Evolutionary conservation across 2,329 filamentous ascomycete species (phyloP).

Genomic region (Fusarium citri): DNA sequence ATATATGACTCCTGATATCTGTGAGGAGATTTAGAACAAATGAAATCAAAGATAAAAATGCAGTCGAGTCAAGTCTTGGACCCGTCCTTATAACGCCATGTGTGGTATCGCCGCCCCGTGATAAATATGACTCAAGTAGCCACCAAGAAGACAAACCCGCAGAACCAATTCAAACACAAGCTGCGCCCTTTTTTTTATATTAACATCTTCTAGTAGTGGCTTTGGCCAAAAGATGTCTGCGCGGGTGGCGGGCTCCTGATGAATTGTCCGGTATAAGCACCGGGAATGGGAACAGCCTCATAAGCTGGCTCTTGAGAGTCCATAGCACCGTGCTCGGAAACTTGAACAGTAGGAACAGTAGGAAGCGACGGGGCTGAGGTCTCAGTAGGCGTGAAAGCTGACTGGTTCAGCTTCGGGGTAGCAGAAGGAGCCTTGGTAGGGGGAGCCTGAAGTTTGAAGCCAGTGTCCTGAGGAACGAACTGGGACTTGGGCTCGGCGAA

Average conservation of each 20-base stretch:
- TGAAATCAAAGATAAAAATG: conserved; percentile 24
- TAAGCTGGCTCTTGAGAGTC: conserved; percentile 87
- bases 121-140: conserved; percentile 27
- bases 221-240: conserved; percentile 58
- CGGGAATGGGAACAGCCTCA: conserved; percentile 87
- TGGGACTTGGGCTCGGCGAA: conserved; percentile 73
- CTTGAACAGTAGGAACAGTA: conserved; percentile 54
- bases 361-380: conserved; percentile 51
- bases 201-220: conserved; percentile 38
- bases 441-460: conserved; percentile 90
- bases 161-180: conserved; percentile 26
- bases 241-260: conserved; percentile 63
- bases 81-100: conserved; percentile 31
- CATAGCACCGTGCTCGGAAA: conserved; percentile 73
- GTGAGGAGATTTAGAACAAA: conserved; percentile 23
- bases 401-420: conserved; percentile 75
- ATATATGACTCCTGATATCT: conserved; percentile 25
- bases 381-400: conserved; percentile 68
- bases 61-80: conserved; percentile 27
- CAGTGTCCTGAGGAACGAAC: conserved; percentile 64
- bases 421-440: conserved; percentile 82
- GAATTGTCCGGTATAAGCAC: conserved; percentile 75
- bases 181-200: background rate
- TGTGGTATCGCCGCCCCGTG: conserved; percentile 38
- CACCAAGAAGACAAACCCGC: conserved; percentile 14